phyloP scores from a whole-genome alignment of 2,329 filamentous ascomycete genomes.

The Colletotrichum destructivum region DNA sequence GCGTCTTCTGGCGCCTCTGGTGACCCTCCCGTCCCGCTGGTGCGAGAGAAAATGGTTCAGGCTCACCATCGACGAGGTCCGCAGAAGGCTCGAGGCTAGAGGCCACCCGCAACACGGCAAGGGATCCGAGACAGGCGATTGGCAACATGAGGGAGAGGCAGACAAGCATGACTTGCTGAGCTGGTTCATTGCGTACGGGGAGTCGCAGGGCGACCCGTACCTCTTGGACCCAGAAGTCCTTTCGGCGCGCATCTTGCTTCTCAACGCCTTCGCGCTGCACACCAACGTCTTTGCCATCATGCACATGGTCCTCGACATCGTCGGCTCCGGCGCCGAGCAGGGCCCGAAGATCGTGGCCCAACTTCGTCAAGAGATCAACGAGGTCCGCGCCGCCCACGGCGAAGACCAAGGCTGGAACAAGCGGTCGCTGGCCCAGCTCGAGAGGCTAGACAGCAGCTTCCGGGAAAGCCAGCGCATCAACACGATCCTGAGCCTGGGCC shows the following conservation, averaged over 20 bases:
- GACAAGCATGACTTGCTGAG: not conserved
- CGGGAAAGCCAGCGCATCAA: constrained; percentile 57
- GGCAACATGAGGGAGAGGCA: not conserved
- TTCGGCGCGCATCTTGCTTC: constrained; percentile 47
- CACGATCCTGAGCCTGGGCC: constrained; percentile 50
- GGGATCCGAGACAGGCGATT: not conserved
- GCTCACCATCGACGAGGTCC: constrained; percentile 21
- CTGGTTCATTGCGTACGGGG: constrained; percentile 1
- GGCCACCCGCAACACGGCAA: not conserved
- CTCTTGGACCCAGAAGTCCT: constrained; percentile 46
- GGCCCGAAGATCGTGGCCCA: constrained; percentile 52
- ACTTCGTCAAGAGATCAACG: constrained; percentile 59
- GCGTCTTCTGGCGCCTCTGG: constrained; percentile 14
- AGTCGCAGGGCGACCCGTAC: constrained; percentile 46
- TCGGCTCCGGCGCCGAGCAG: not conserved
- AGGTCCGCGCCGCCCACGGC: constrained; percentile 54
- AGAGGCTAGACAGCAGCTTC: constrained; percentile 58
- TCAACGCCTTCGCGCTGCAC: constrained; percentile 47
- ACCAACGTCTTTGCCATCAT: constrained; percentile 55
- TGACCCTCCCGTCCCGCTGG: constrained; percentile 22
- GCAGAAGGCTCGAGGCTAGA: constrained; percentile 1
- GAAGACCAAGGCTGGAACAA: constrained; percentile 50
- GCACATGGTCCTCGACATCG: constrained; percentile 52
- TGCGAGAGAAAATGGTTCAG: constrained; percentile 22
- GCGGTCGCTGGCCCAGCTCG: constrained; percentile 51